Conservation (phyloP, 2,329 filamentous ascomycete species). For the Penicillium italicum region DNA sequence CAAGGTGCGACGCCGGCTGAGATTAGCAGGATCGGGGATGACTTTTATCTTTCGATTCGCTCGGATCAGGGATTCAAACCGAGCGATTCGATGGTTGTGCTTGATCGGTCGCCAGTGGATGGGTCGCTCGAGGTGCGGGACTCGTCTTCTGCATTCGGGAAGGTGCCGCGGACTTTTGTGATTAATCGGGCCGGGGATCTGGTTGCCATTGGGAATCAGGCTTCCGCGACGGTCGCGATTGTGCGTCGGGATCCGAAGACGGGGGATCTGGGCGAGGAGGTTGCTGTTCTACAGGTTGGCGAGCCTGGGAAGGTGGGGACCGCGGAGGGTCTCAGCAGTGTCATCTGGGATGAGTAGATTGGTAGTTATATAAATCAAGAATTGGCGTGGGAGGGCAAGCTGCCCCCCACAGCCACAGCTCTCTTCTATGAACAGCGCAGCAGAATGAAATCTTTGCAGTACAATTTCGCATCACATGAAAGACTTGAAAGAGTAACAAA, state of each 20-base stretch:
- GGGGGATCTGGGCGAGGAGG: slow-evolving; percentile 53
- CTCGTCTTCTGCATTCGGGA: slow-evolving; percentile 61
- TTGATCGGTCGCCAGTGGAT: slow-evolving; percentile 50
- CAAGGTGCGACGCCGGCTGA: slow-evolving; percentile 27
- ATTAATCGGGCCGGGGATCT: slow-evolving; percentile 62
- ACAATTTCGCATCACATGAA: slow-evolving; percentile 14
- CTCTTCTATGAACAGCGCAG: slow-evolving; percentile 12
- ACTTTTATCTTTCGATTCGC: slow-evolving; percentile 34
- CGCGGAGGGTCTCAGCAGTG: slow-evolving; percentile 34
- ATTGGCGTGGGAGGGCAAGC: background rate
- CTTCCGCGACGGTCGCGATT: slow-evolving; percentile 58
- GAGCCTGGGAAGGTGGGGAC: slow-evolving; percentile 25
- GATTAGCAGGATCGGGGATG: slow-evolving; percentile 22
- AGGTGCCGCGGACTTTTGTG: slow-evolving; percentile 63
- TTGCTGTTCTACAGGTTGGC: slow-evolving; percentile 33
- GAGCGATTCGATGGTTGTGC: slow-evolving; percentile 31
- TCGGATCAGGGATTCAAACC: slow-evolving; percentile 28
- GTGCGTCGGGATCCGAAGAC: slow-evolving; percentile 57
- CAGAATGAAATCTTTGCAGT: slow-evolving; percentile 9
- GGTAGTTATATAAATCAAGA: slow-evolving; percentile 4
- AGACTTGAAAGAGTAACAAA: slow-evolving; percentile 3
- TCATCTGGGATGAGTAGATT: slow-evolving; percentile 34
- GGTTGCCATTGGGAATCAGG: slow-evolving; percentile 64
- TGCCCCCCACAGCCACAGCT: background rate
- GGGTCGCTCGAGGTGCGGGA: slow-evolving; percentile 57